These are phyloP conservation scores for Ganoderma sp. DNA, from an alignment of 1,284 basidiomycete species.

Conservation along the genomic window DNA sequence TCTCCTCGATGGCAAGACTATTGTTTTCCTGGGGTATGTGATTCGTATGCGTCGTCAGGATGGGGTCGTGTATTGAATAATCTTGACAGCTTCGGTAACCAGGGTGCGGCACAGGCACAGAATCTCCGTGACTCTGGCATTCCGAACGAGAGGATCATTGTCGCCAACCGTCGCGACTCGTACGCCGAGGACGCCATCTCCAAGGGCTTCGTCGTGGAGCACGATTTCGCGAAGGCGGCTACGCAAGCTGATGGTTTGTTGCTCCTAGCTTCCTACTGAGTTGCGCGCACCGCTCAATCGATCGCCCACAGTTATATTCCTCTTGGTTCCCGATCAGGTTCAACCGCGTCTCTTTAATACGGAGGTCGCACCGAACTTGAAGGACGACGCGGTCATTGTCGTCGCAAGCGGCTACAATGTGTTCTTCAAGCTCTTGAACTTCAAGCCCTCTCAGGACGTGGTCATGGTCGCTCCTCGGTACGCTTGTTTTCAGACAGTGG, in stretches of 20 bases:
- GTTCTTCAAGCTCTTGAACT: conserved; percentile 63
- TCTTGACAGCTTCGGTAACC: conserved; percentile 61
- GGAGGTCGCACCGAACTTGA: conserved; percentile 56
- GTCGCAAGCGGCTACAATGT: conserved; percentile 72
- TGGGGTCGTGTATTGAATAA: not conserved
- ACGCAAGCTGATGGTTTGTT: conserved; percentile 57
- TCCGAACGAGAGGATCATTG: conserved; percentile 62
- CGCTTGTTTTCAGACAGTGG: conserved; percentile 13
- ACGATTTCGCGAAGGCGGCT: conserved; percentile 63
- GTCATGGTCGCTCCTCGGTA: conserved; percentile 72
- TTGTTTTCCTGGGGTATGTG: conserved; percentile 65
- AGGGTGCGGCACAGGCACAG: conserved; percentile 70
- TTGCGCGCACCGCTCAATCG: not conserved
- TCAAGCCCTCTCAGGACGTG: conserved; percentile 61
- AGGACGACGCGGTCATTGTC: conserved; percentile 56
- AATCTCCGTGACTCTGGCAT: conserved; percentile 69
- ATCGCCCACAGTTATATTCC: conserved; percentile 54
- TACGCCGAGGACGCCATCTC: conserved; percentile 63
- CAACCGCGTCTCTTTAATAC: conserved; percentile 67
- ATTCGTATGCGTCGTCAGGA: not conserved
- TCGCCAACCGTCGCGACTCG: conserved; percentile 62
- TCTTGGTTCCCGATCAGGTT: conserved; percentile 68
- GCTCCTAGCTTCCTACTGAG: not conserved
- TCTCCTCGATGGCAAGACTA: conserved; percentile 55
- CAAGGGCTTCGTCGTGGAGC: conserved; percentile 62